phyloP scores from a whole-genome alignment of 805 yeast genomes.

The Metschnikowia lochheadii region DNA sequence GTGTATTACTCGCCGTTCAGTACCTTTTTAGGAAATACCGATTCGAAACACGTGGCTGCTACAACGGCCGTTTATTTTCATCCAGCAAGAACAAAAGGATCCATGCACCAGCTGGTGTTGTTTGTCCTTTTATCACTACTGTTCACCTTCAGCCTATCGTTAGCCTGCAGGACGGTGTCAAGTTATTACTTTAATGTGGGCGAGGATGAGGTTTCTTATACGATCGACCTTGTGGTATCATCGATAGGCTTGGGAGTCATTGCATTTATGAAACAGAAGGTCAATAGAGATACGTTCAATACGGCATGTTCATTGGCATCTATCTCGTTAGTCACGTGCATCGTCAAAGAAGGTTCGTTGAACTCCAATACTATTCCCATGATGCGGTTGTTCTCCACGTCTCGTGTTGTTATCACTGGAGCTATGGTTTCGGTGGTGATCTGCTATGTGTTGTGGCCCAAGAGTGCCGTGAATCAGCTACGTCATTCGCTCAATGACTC shows the following conservation, averaged over 20 bases:
- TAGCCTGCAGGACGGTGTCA: conserved; percentile 49
- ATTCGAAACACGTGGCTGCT: conserved; percentile 76
- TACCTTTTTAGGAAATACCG: conserved; percentile 54
- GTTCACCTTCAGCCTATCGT: conserved; percentile 51
- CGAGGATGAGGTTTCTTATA: conserved; percentile 45
- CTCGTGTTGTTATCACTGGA: conserved; percentile 58
- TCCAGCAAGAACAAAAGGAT: conserved; percentile 73
- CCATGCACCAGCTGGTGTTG: conserved; percentile 69
- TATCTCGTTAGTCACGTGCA: conserved; percentile 63
- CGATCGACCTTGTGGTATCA: conserved; percentile 50
- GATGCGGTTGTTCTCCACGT: conserved; percentile 48
- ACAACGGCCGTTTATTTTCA: conserved; percentile 84
- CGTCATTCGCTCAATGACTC: conserved; percentile 47
- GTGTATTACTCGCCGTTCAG: conserved; percentile 57
- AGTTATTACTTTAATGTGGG: conserved; percentile 43
- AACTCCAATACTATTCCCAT: conserved; percentile 57
- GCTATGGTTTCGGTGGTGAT: conserved; percentile 53
- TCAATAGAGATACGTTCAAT: conserved; percentile 65
- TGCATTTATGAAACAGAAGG: conserved; percentile 65
- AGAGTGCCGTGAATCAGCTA: conserved; percentile 47
- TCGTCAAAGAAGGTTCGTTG: conserved; percentile 68
- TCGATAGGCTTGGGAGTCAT: conserved; percentile 59
- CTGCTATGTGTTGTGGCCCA: conserved; percentile 65
- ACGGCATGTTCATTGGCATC: conserved; percentile 79
- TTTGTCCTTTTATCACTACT: conserved; percentile 54